Percentiles rank a stretch among this genome's conserved stretches.
These are phyloP conservation scores for Plenodomus biglobosus DNA, from an alignment of 2,329 filamentous ascomycete species.

Conservation along the genomic window DNA sequence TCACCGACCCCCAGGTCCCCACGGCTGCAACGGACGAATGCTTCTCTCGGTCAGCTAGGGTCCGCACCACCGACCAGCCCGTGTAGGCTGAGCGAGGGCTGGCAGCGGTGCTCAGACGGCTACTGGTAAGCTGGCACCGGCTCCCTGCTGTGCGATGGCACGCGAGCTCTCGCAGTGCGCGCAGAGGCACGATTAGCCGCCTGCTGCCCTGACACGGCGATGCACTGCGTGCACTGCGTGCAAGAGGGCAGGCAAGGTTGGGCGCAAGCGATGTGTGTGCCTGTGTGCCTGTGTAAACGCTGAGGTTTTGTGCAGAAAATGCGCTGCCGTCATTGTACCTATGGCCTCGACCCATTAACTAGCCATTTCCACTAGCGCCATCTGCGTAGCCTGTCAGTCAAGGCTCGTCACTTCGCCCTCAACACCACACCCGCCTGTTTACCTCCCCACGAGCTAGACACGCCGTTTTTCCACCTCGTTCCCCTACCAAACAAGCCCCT, in stretches of 20 bases:
- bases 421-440: constrained; percentile 23
- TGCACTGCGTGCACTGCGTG: constrained; percentile 16
- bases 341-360: constrained; percentile 16
- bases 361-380: constrained; percentile 9
- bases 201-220: constrained; percentile 12
- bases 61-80: not conserved
- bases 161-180: constrained; percentile 21
- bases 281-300: too few relatives aligned
- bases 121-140: constrained; percentile 1
- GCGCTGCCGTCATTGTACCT: constrained; percentile 17
- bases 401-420: constrained; percentile 15
- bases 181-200: constrained; percentile 2
- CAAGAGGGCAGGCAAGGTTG: not conserved
- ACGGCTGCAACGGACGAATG: not conserved
- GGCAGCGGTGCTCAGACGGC: not conserved
- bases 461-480: constrained; percentile 15
- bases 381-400: constrained; percentile 10
- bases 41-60: not conserved
- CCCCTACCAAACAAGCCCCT: constrained; percentile 1
- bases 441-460: constrained; percentile 21
- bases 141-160: constrained; percentile 21
- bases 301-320: constrained; percentile 22
- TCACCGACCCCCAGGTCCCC: too few relatives aligned
- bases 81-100: not conserved
- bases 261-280: not conserved